Evolutionary conservation across 2,329 filamentous ascomycete genomes (phyloP).

Genomic region (Fusarium neocosmosporiellum): DNA sequence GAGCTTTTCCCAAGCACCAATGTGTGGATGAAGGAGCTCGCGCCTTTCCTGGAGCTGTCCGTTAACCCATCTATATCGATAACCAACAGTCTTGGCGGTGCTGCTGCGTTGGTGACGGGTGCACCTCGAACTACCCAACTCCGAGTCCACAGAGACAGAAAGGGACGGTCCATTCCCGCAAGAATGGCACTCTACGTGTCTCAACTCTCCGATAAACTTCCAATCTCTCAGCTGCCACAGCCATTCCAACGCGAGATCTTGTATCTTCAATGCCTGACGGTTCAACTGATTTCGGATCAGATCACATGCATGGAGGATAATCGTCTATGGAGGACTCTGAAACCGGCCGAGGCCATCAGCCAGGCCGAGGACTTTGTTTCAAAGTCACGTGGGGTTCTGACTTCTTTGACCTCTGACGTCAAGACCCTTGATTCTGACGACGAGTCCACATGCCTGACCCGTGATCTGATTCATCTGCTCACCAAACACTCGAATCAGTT

Average conservation of each 20-base stretch:
- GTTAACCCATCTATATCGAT: slow-evolving; percentile 76
- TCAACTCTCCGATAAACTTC: slow-evolving; percentile 62
- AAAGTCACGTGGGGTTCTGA: slow-evolving; percentile 53
- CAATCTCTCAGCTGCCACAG: slow-evolving; percentile 53
- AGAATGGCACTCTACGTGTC: slow-evolving; percentile 79
- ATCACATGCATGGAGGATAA: slow-evolving; percentile 57
- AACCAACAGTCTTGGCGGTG: slow-evolving; percentile 77
- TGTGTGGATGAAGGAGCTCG: slow-evolving; percentile 75
- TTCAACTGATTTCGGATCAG: slow-evolving; percentile 66
- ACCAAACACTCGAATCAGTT: slow-evolving; percentile 55
- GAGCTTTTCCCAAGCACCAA: slow-evolving; percentile 71
- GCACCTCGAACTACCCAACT: slow-evolving; percentile 39
- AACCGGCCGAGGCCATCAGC: slow-evolving; percentile 47
- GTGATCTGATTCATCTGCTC: slow-evolving; percentile 57
- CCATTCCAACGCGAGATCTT: slow-evolving; percentile 62
- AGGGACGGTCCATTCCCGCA: slow-evolving; percentile 77
- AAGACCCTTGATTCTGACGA: slow-evolving; percentile 52
- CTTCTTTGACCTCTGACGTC: slow-evolving; percentile 46
- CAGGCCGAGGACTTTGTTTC: slow-evolving; percentile 59
- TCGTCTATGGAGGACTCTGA: slow-evolving; percentile 59
- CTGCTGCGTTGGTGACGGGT: slow-evolving; percentile 69
- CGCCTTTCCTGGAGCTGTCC: slow-evolving; percentile 59
- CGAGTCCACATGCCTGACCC: slow-evolving; percentile 51
- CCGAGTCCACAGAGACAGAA: slow-evolving; percentile 67
- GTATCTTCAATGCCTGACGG: slow-evolving; percentile 62